phyloP scores from a whole-genome alignment of 768 basidiomycete species.

The Trametes cinnabarina region DNA sequence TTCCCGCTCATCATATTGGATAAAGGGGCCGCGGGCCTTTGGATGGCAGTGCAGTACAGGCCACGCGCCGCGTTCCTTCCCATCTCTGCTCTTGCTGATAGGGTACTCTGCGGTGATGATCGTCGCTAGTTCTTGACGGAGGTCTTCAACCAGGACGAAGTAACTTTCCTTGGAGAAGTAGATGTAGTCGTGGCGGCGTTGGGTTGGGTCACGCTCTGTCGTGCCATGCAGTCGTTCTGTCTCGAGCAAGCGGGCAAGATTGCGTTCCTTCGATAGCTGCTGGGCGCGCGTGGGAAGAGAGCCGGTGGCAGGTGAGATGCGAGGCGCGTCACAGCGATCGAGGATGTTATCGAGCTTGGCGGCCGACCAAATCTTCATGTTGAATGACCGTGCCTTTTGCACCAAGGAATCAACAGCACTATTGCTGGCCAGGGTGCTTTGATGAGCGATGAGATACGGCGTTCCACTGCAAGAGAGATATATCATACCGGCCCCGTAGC shows the following conservation, averaged over 20 bases:
- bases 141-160: conserved; percentile 92
- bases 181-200: conserved; percentile 81
- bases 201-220: conserved; percentile 87
- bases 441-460: neutral
- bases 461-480: neutral
- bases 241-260: conserved; percentile 63
- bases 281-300: conserved; percentile 29
- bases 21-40: conserved; percentile 67
- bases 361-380: conserved; percentile 86
- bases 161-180: conserved; percentile 78
- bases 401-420: conserved; percentile 46
- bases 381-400: conserved; percentile 62
- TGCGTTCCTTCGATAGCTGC: conserved; percentile 37
- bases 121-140: conserved; percentile 78
- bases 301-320: conserved; percentile 28
- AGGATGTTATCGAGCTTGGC: conserved; percentile 70
- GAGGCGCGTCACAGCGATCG: conserved; percentile 54
- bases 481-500: conserved; percentile 53
- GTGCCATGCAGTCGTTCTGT: conserved; percentile 83
- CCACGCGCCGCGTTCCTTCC: conserved; percentile 62
- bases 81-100: conserved; percentile 50
- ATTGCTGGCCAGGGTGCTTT: conserved; percentile 16
- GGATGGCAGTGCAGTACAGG: conserved; percentile 83
- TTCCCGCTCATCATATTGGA: conserved; percentile 73
- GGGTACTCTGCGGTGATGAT: conserved; percentile 83